phyloP scores from a whole-genome alignment of 768 basidiomycete species.

The Amanita exitialis region DNA sequence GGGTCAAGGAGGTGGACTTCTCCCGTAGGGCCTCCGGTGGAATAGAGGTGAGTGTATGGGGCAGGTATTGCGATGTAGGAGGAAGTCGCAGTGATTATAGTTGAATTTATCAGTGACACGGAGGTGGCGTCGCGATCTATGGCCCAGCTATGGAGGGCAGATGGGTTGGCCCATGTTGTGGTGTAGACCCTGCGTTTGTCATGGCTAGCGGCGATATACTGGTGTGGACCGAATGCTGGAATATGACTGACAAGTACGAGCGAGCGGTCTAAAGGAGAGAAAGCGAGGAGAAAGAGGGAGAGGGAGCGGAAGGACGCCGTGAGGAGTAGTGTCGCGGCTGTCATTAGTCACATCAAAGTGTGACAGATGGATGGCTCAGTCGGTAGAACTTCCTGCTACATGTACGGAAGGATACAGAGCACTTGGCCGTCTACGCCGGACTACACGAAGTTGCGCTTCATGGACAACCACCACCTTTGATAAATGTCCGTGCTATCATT shows the following conservation, averaged over 20 bases:
- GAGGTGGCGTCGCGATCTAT: constrained; percentile 16
- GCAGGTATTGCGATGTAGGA: constrained; percentile 41
- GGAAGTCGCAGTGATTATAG: constrained; percentile 43
- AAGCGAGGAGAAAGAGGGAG: constrained; percentile 39
- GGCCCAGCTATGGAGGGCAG: constrained; percentile 35
- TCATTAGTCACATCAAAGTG: too few relatives aligned
- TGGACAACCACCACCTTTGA: too few relatives aligned
- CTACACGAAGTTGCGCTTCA: too few relatives aligned
- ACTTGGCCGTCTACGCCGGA: too few relatives aligned
- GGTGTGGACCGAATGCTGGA: constrained; percentile 39
- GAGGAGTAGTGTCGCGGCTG: too few relatives aligned
- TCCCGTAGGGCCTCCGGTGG: constrained; percentile 40
- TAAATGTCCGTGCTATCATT: too few relatives aligned
- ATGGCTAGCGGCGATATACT: constrained; percentile 33
- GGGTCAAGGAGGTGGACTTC: constrained; percentile 32
- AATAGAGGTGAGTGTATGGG: constrained; percentile 37
- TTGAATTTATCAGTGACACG: constrained; percentile 25
- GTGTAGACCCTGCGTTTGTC: constrained; percentile 29
- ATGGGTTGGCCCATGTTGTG: constrained; percentile 42
- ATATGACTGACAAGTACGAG: constrained; percentile 31
- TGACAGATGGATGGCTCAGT: too few relatives aligned
- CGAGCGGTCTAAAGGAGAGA: constrained; percentile 29
- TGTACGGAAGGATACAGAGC: too few relatives aligned
- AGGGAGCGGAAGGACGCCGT: constrained; percentile 43
- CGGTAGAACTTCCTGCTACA: too few relatives aligned